These are phyloP conservation scores for Rutstroemia sp. DNA, from an alignment of 2,329 filamentous ascomycete species.

Conservation along the genomic window DNA sequence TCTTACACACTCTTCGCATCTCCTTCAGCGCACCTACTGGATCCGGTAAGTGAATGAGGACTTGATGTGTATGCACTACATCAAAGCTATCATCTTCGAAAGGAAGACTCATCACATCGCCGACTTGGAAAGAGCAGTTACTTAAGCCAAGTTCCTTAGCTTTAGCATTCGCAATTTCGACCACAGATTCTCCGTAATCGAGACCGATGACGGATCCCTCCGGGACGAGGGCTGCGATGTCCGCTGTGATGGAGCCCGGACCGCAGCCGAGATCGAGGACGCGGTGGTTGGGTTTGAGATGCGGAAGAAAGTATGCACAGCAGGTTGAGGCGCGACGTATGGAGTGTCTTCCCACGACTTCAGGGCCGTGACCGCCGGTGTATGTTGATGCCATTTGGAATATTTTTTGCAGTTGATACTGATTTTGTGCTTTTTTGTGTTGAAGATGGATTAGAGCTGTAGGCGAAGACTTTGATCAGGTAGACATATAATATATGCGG, in stretches of 20 bases:
- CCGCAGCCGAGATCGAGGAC: constrained; percentile 8
- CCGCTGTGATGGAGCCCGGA: constrained; percentile 1
- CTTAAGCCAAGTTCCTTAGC: neutral
- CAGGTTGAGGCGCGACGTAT: constrained; percentile 4
- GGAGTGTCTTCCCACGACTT: neutral
- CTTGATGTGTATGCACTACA: constrained; percentile 8
- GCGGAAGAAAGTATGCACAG: constrained; percentile 6
- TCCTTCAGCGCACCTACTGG: neutral
- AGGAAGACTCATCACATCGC: constrained; percentile 1
- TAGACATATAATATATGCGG: no score
- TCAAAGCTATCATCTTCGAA: constrained; percentile 5
- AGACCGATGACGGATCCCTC: constrained; percentile 1
- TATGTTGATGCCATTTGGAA: constrained; percentile 2
- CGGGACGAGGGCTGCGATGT: neutral
- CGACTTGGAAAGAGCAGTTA: constrained; percentile 5
- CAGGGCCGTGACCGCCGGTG: neutral
- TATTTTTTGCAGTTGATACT: neutral
- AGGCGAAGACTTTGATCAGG: no score
- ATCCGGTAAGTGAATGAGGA: constrained; percentile 4
- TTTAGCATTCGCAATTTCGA: neutral
- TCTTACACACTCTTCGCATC: constrained; percentile 6
- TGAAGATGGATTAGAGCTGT: neutral
- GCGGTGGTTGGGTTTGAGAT: neutral
- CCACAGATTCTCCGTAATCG: neutral
- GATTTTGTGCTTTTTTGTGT: neutral